Percentiles rank a stretch among this genome's conserved stretches.
Evolutionary conservation across 2,329 filamentous ascomycete species (phyloP).

Genomic region (Trichoderma sp.): DNA sequence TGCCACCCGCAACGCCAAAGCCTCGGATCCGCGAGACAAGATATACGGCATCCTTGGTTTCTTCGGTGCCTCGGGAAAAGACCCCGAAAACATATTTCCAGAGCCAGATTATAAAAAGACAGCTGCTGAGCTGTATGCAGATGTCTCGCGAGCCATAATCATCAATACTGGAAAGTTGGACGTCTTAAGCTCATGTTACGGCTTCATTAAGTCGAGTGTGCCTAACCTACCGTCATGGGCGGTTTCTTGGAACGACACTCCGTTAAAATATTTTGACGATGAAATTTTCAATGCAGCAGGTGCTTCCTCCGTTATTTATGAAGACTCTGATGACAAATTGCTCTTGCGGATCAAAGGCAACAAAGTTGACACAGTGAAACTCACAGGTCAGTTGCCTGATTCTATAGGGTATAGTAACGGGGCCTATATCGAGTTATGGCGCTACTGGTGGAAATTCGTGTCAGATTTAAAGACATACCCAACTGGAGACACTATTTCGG

Average conservation of each 20-base stretch:
- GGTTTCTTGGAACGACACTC: slow-evolving; percentile 13
- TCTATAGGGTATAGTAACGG: not conserved
- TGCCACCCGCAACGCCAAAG: not conserved
- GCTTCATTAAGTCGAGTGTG: not conserved
- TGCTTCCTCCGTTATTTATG: not conserved
- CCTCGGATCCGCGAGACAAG: slow-evolving; percentile 9
- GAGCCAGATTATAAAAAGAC: not conserved
- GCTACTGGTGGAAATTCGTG: not conserved
- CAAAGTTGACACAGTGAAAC: not conserved
- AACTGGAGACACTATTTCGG: not conserved
- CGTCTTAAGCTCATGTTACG: slow-evolving; percentile 8
- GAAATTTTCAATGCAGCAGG: not conserved
- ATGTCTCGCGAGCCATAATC: slow-evolving; percentile 9
- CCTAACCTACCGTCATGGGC: not conserved
- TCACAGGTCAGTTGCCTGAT: not conserved
- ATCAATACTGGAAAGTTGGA: not conserved
- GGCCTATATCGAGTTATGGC: slow-evolving; percentile 3
- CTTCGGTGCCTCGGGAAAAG: not conserved
- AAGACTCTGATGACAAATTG: not conserved
- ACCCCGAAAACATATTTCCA: slow-evolving; percentile 11
- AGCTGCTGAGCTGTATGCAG: slow-evolving; percentile 4
- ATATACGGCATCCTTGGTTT: slow-evolving; percentile 16
- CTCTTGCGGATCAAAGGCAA: slow-evolving; percentile 4
- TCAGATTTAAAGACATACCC: not conserved
- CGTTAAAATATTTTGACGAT: slow-evolving; percentile 3